Base-by-base conservation (phyloP, 78 protist species). In the Pelomyxa schiedti region DNA sequence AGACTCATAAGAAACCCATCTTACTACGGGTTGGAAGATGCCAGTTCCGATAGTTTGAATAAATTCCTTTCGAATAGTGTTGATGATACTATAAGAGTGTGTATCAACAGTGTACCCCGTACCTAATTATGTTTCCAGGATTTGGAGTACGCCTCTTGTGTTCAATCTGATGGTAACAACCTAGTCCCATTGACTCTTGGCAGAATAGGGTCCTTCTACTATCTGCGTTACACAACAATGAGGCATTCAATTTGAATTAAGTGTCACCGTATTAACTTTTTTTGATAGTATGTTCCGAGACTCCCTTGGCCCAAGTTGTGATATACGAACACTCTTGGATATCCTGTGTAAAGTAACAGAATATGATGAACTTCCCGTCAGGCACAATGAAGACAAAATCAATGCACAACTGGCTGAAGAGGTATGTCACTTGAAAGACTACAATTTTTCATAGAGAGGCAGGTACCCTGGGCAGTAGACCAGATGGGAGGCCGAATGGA, bases 341-440 rank as follows among this genome's bases (percentile, higher is more conserved):
- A 79, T 74, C 0, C 73, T 95, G 39, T 39, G 79, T 42, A 66
- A 77, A 24, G 86, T 93, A 8, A n/a, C 53, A 1, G 98, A 95
- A 69, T 90, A 72, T 39, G 83, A 37, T 22, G 96, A 90, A 47
- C 86, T 94, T 36, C 98, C 97, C 1, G 97, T 97, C 26, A 82
- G 99, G 32, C 99, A 98, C 84, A 94, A 92, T 75, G 99, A 98
- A 72, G 99, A 98, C 66, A 8, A 42, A n/a, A 40, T 92, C 36
- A 96, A 97, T 76, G 41, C 29, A n/a, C 79, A 87, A 36, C 38
- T 90, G 37, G 77, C 90, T 29, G 69, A 85, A 69, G 29, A n/a
- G 26, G 64, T 88, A 4, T 96, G 94, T 66, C 74, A 40, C 76
- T n/a, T 36, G n/a, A 64, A 78, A 32, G 79, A 79, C 32, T 1